Evolutionary conservation across 2,329 filamentous ascomycete genomes (phyloP).

Genomic region (Colletotrichum tanaceti): DNA sequence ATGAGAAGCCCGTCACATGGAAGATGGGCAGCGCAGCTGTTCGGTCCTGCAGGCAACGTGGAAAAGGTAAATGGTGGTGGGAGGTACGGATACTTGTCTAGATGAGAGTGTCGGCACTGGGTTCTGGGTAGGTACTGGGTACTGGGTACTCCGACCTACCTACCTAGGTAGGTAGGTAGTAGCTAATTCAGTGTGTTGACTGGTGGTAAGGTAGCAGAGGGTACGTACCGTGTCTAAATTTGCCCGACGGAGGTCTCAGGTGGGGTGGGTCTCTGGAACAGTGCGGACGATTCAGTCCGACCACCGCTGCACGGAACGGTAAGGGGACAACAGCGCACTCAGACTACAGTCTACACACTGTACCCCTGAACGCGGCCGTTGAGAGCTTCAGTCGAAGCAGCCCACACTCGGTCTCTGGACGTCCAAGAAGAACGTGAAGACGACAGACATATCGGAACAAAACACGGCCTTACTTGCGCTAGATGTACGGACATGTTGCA

Average conservation of each 20-base stretch:
- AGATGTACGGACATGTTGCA: background rate
- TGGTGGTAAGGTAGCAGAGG: conserved; percentile 7
- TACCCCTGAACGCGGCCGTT: conserved; percentile 16
- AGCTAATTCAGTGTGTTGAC: conserved; percentile 7
- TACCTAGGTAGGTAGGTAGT: too few relatives aligned
- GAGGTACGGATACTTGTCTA: background rate
- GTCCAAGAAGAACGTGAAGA: conserved; percentile 15
- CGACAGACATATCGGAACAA: background rate
- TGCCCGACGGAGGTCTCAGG: conserved; percentile 10
- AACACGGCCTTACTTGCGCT: background rate
- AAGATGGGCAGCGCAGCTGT: background rate
- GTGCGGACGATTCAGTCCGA: background rate
- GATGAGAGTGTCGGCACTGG: background rate
- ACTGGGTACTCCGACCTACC: too few relatives aligned
- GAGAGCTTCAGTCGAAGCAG: background rate
- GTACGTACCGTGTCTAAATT: conserved; percentile 15
- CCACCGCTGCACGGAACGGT: background rate
- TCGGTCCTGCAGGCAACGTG: background rate
- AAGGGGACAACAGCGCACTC: background rate
- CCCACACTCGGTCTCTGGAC: background rate
- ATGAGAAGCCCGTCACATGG: background rate
- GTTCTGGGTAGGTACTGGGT: too few relatives aligned
- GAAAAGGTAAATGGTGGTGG: background rate
- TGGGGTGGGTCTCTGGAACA: background rate
- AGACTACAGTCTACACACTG: background rate